Base-by-base conservation (phyloP, 805 yeast genomes). In the Starmerella etchellsii region DNA sequence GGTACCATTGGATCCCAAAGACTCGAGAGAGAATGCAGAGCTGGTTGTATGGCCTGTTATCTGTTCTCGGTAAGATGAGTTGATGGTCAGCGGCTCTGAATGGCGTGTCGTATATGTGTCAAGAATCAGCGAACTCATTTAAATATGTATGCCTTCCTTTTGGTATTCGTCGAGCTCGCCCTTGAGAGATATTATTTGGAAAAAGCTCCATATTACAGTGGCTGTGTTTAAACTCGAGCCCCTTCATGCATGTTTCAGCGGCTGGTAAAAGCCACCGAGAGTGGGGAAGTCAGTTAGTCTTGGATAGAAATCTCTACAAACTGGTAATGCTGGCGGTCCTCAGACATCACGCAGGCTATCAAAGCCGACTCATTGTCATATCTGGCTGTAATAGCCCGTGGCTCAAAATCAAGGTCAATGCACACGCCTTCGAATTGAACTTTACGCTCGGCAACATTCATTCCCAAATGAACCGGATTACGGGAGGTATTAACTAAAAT, bases 251-350 rank as follows among this genome's bases (percentile, higher is more conserved):
- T 27, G 15, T 27, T 10, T n/a, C 30, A 10, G 30, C 37, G 18
- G 6, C 28, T 19, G 6, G 14, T 13, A 22, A 27, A 27, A 27
- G 8, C 30, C n/a, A n/a, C 26, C 8, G n/a, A 20, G 15, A n/a
- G n/a, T n/a, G n/a, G n/a, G n/a, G n/a, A n/a, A n/a, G n/a, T n/a
- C n/a, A n/a, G n/a, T n/a, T 19, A 14, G 20, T 18, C 14, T 16
- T 15, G n/a, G 9, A 22, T 11, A 6, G 4, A 5, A 15, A 8
- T 4, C 18, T 42, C 46, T 4, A 37, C 4, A 24, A 46, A 42
- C 31, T 42, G 39, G 20, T 37, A 46, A 23, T 46, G 48, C 26
- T 39, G 48, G 13, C 37, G 31, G 33, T 45, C 48, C 18, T 42
- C 41, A 10, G 48, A 41, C 9, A 45, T 24, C 3, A 39, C 42